Base-by-base conservation (phyloP, 768 basidiomycete species). In the Cubamyces lactineus region DNA sequence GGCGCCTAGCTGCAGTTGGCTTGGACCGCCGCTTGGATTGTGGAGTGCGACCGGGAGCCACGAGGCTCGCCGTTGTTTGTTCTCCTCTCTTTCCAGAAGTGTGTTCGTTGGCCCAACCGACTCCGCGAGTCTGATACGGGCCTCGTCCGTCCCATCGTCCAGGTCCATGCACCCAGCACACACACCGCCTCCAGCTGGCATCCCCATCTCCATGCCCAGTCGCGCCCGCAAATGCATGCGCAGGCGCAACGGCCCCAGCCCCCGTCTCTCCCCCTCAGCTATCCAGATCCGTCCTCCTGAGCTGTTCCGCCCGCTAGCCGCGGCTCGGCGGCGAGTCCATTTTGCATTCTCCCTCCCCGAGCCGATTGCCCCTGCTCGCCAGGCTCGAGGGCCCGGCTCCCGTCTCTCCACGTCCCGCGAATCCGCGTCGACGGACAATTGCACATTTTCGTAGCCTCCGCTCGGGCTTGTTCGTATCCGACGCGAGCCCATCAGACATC, bases 31-130 rank as follows among this genome's bases (percentile, higher is more conserved):
- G 34, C 34, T 34, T 34, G 34, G 34, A 34, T 34, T 34, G 34
- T 34, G 34, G 34, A 34, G 40, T 24, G 57, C 49, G 57, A 45
- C 57, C 57, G 57, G 41, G 57, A 59, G 57, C 40, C 57, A 59
- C 57, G 57, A 59, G 57, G 57, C 57, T 5, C 45, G 9, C 39
- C 34, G 24, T 49, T 26, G 26, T 24, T 43, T 58, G 34, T 5
- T n/a, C 47, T 41, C 38, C n/a, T 16, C 48, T 39, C 56, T n/a
- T 58, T 50, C 57, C 34, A 50, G 48, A 50, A 50, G 46, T 11
- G 46, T 24, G 28, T 26, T 12, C 47, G 47, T 38, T 28, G 9
- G 54, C 12, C 26, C 19, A 38, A 26, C 30, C 56, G 38, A 57
- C 47, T 50, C 57, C 57, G 48, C 48, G 24, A 58, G 30, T 57